Conservation (phyloP, 257 asterid genomes). For the Hygrophila difformis region DNA sequence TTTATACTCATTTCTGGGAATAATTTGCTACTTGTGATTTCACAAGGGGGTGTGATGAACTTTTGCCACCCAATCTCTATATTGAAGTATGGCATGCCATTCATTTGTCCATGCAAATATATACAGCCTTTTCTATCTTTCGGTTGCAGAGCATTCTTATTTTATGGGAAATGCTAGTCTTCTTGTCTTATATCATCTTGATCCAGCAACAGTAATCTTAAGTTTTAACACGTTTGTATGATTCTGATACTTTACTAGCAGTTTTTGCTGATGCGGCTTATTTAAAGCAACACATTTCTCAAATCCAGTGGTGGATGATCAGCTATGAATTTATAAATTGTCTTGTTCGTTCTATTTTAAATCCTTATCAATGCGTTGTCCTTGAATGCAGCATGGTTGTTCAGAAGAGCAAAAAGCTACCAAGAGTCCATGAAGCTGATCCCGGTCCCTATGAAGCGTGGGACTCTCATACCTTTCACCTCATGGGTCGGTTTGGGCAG, state of each 20-base stretch:
- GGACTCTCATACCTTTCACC: slow-evolving; percentile 45
- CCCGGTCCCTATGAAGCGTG: slow-evolving; percentile 39
- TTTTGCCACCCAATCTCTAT: too few relatives aligned
- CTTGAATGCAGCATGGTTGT: slow-evolving; percentile 34
- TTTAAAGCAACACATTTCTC: background rate
- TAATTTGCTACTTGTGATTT: too few relatives aligned
- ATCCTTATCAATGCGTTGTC: background rate
- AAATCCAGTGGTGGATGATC: too few relatives aligned
- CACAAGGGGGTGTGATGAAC: too few relatives aligned
- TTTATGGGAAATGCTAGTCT: background rate
- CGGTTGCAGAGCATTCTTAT: slow-evolving; percentile 1
- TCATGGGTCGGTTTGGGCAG: slow-evolving; percentile 65
- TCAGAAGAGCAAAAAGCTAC: slow-evolving; percentile 36
- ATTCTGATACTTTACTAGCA: background rate
- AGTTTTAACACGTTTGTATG: background rate
- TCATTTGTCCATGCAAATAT: background rate
- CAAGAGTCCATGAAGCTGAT: slow-evolving; percentile 41
- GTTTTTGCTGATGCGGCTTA: background rate
- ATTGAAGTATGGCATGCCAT: slow-evolving; percentile 1
- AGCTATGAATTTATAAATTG: background rate
- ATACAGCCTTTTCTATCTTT: background rate
- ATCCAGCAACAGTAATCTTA: background rate
- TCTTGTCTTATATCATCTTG: background rate
- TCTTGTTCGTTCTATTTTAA: background rate
- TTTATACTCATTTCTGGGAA: too few relatives aligned